Evolutionary conservation across 257 asterid genomes (phyloP), one percentile per base, ranked within the genome.

Genomic region (Scutellaria minor): DNA sequence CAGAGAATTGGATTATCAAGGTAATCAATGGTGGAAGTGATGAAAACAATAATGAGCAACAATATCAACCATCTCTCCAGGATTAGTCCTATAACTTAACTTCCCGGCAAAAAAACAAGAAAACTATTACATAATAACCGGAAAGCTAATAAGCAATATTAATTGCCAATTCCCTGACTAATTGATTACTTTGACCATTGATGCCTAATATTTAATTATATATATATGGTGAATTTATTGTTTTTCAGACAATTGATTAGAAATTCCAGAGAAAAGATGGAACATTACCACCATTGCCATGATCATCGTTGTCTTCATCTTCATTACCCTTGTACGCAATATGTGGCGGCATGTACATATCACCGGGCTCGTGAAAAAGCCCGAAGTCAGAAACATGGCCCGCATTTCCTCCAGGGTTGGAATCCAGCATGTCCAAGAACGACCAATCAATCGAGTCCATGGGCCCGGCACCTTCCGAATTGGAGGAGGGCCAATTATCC

Each of bases 201-300:
- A 31, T 31, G 37, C 37, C 37, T 31, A 31, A 31, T 2, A 31
- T 31, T 10, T 24, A 4, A 10, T 42, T 27, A 11, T 20, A 24
- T 24, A 1, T 1, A 24, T 24, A 1, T 24, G 27, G 27, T 24
- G 27, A 24, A 24, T 24, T 24, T 24, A 24, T 24, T 24, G 1
- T 35, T 1, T 1, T 13, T 20, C n/a, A 4, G 3, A 31, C 0
- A 31, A 31, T 3, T 48, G 35, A 55, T 75, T 60, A 86, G 78
- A 87, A 87, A 52, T 79, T 87, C 92, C 92, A 87, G 3, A 87
- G 85, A 69, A 66, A 86, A 9, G 87, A 82, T 8, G 61, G 59
- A 45, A 62, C 80, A 63, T 72, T 75, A 63, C 78, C 71, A 27
- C 72, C 81, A 44, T 57, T 78, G 5, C 64, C 87, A 48, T 70